Percentiles rank a stretch among this genome's conserved stretches.
Conservation (phyloP, 352 stramenopile species). For the Phytophthora colocasiae region DNA sequence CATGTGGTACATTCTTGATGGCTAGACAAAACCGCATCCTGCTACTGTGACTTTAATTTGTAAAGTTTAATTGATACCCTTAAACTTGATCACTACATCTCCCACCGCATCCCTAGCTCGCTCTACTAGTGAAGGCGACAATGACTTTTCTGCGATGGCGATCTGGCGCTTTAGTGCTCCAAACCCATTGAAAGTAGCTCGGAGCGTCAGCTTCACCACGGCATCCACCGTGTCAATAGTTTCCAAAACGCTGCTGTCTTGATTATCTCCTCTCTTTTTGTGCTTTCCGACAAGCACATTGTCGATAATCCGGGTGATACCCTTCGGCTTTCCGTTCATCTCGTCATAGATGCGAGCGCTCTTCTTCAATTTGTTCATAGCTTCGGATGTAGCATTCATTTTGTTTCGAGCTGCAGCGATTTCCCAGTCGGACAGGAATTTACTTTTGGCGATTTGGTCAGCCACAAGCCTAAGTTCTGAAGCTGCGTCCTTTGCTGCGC, state of each 20-base stretch:
- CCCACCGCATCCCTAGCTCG: conserved; percentile 25
- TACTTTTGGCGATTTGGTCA: too few relatives aligned
- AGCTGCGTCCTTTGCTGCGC: conserved; percentile 5
- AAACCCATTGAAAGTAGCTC: conserved; percentile 27
- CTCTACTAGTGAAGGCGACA: conserved; percentile 25
- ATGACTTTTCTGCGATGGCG: conserved; percentile 19
- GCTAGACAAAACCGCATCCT: too few relatives aligned
- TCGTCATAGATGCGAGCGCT: conserved; percentile 30
- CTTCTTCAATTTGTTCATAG: conserved; percentile 28
- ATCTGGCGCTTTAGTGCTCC: conserved; percentile 32
- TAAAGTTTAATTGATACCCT: too few relatives aligned
- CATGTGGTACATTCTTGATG: too few relatives aligned
- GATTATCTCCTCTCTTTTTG: conserved; percentile 17
- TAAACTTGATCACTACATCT: conserved; percentile 29
- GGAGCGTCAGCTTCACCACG: conserved; percentile 31
- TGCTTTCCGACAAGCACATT: conserved; percentile 23
- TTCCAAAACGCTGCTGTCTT: conserved; percentile 4
- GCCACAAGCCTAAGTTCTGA: too few relatives aligned
- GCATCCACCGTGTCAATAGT: conserved; percentile 25
- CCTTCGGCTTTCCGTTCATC: conserved; percentile 29
- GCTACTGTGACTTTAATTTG: too few relatives aligned
- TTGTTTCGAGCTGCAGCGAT: conserved; percentile 26
- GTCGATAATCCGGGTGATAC: conserved; percentile 31
- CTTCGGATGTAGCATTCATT: conserved; percentile 10
- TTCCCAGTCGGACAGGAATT: conserved; percentile 14